Conservation (phyloP, 2,329 filamentous ascomycete species). For the Lachnellula suecica region DNA sequence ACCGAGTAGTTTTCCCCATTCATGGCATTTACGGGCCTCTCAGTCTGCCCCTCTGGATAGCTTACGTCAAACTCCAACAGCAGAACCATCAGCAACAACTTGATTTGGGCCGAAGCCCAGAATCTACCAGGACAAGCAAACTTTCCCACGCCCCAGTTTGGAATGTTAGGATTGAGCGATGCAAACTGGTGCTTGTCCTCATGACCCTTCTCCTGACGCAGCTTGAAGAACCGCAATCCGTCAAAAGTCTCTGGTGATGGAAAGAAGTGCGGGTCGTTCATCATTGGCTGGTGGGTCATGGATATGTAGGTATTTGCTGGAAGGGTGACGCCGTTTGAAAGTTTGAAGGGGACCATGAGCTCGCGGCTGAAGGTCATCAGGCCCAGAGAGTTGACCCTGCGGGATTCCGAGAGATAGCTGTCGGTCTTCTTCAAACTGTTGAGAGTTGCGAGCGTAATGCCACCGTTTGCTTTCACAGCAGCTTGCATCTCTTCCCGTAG, state of each 20-base stretch:
- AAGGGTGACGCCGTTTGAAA: background rate
- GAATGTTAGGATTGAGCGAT: no score
- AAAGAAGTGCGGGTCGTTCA: background rate
- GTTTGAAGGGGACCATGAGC: background rate
- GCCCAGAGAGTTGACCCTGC: background rate
- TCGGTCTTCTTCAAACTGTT: background rate
- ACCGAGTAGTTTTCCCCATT: no score
- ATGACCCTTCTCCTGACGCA: no score
- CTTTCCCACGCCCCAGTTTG: background rate
- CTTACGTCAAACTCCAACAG: background rate
- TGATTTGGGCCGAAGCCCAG: background rate
- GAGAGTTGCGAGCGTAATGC: no score
- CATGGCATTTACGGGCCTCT: no score
- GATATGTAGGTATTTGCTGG: background rate
- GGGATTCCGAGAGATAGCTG: background rate
- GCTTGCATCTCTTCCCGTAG: background rate
- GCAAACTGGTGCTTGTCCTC: background rate
- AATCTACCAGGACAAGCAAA: constrained; percentile 1
- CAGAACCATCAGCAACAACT: background rate
- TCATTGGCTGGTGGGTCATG: background rate
- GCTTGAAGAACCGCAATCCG: background rate
- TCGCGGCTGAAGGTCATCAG: background rate
- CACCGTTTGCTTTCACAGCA: background rate
- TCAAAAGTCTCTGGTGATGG: background rate
- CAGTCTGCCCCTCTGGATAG: background rate